Evolutionary conservation across 306 rosid species (phyloP), one percentile per base, ranked within the genome.

Genomic region (Rosa multiflora): DNA sequence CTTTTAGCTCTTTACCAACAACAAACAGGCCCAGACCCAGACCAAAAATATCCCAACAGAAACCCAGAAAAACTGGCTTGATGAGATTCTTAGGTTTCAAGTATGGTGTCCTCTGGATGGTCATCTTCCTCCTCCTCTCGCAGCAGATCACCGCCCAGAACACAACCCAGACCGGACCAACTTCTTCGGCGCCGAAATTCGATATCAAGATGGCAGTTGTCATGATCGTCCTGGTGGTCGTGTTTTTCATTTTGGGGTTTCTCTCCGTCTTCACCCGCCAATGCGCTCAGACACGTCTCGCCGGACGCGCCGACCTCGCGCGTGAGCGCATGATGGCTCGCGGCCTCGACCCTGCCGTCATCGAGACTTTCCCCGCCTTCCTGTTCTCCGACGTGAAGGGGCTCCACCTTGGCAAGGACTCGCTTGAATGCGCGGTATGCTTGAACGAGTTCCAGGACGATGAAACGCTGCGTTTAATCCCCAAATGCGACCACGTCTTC

Each of bases 401-500:
- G 0, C 90, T 78, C 4, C 88, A 91, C 75, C 81, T 93, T 10
- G 99, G 98, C 3, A 59, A 78, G 5, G 88, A 84, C 46, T 23
- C 97, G 14, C 86, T 95, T 5, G 97, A 93, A 78, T 95, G 99
- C 78, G 99, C 98, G n/a, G 97, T 95, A 14, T 95, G 99, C 80
- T 74, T 95, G 17, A 91, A 85, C 84, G 99, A 91, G 59, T 95
- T 95, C 56, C 82, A 90, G 44, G 93, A 86, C 48, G 79, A 86
- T 1, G 99, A 95, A 79, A 90, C 89, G 80, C 91, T 95, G 90
- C 99, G 99, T 85, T 90, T 95, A 73, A 85, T 95, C 32, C 98
- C 98, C 9, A 84, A 86, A 20, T 95, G 99, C 55, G 88, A 86
- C 83, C 99, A 95, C 78, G 98, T 93, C 63, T 95, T 95, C 81